Conservation (phyloP, 257 asterid species). For the Capsicum chinense region DNA sequence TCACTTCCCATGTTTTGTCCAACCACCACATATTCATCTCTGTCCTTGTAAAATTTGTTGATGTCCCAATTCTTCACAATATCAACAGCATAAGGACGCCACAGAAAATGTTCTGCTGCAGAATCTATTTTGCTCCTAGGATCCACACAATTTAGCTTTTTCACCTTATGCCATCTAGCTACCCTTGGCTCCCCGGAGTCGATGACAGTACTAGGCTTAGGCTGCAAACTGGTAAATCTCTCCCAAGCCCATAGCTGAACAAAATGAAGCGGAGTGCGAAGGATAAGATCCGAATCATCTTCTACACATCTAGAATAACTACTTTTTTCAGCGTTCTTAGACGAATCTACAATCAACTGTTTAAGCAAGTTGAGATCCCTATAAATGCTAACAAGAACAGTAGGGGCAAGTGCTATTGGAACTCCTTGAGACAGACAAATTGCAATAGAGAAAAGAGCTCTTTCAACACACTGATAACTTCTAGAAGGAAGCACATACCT, state of each 20-base stretch:
- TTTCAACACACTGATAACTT: not conserved
- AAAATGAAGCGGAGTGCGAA: constrained; percentile 25
- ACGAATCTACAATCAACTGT: not conserved
- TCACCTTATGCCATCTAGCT: constrained; percentile 44
- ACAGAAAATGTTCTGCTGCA: constrained; percentile 25
- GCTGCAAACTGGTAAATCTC: constrained; percentile 39
- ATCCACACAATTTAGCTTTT: not conserved
- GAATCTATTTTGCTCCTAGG: constrained; percentile 22
- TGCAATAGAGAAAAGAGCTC: constrained; percentile 37
- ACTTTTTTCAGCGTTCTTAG: not conserved
- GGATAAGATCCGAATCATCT: not conserved
- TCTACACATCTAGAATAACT: not conserved
- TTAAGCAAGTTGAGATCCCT: constrained; percentile 2
- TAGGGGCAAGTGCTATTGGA: constrained; percentile 42
- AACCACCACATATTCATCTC: constrained; percentile 26
- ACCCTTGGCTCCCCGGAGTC: constrained; percentile 35
- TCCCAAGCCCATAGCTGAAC: constrained; percentile 60
- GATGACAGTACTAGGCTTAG: constrained; percentile 15
- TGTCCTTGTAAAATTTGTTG: constrained; percentile 28
- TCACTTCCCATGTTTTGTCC: constrained; percentile 21
- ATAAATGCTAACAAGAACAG: constrained; percentile 40
- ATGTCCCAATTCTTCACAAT: not conserved
- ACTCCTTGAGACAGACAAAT: constrained; percentile 36
- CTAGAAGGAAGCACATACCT: constrained; percentile 36
- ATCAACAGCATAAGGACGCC: constrained; percentile 41